These are phyloP conservation scores for Acer saccharum DNA, from an alignment of 345 rosid genomes.

Conservation along the genomic window DNA sequence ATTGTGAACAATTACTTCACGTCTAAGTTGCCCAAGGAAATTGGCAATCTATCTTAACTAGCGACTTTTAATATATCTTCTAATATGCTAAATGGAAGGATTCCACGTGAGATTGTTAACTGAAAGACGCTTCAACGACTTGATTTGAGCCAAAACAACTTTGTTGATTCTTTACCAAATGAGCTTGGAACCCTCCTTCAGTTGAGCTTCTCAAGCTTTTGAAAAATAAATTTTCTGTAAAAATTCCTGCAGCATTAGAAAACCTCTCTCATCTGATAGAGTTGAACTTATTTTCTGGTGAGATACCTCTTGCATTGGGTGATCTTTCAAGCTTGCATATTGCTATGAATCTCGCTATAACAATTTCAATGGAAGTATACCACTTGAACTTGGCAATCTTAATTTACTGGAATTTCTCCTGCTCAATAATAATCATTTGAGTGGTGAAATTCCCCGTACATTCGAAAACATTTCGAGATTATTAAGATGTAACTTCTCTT, in stretches of 20 bases:
- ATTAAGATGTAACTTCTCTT: constrained; percentile 83
- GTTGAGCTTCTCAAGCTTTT: constrained; percentile 85
- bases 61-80: constrained; percentile 52
- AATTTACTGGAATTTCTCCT: constrained; percentile 58
- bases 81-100: constrained; percentile 60
- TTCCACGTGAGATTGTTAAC: constrained; percentile 68
- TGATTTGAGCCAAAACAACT: constrained; percentile 73
- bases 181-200: constrained; percentile 74
- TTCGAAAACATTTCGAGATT: constrained; percentile 70
- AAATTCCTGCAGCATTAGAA: constrained; percentile 68
- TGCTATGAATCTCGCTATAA: constrained; percentile 90
- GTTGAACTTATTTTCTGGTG: constrained; percentile 73
- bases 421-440: constrained; percentile 76
- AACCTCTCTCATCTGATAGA: constrained; percentile 73
- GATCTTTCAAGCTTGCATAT: constrained; percentile 82
- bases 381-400: constrained; percentile 78
- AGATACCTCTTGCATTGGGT: constrained; percentile 73
- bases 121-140: constrained; percentile 89
- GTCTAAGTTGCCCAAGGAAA: constrained; percentile 64
- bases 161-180: constrained; percentile 58
- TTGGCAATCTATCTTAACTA: constrained; percentile 70
- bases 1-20: constrained; percentile 68
- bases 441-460: constrained; percentile 69
- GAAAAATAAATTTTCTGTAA: constrained; percentile 73
- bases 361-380: constrained; percentile 62